Base-by-base conservation (phyloP, 805 yeast genomes). In the Candida mattraensis region DNA sequence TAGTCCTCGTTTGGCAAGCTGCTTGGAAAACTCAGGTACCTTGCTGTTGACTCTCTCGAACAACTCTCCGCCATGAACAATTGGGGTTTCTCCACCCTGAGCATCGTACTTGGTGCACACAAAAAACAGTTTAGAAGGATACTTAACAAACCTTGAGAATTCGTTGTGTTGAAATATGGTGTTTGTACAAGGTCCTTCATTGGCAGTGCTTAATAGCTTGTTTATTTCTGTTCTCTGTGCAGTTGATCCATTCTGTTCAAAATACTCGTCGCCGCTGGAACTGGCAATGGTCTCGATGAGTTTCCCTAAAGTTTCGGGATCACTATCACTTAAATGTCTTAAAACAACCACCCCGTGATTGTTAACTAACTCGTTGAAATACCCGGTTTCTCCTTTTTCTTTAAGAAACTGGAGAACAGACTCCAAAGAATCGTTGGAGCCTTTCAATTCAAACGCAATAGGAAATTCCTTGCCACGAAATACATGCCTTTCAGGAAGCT, bases 31-130 rank as follows among this genome's bases (percentile, higher is more conserved):
- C n/a, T 49, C 48, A 0, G 64, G 64, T 6, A 32, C 36, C 16
- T 39, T 35, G 13, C 40, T 28, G 7, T 40, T 13, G 13, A 58
- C 24, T 6, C 20, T 22, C 3, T 56, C 39, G 37, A 53, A 60
- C 5, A 56, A 31, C 26, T 60, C 65, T 7, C 53, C 58, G 8
- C 61, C 62, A 37, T 60, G 63, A 5, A 40, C 61, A n/a, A 61
- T 42, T 11, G 66, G 64, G 12, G 64, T 60, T 24, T 52, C 62
- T 13, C 66, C 66, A 11, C 63, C 63, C 20, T 36, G 39, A 2
- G 51, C 55, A 12, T 38, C 36, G 22, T 36, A 43, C 13, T 45
- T 46, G 7, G 30, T 20, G 24, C 59, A 55, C 3, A 47, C 45
- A 26, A 58, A 58, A 26, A 44, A 45, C 21, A 56, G 35, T 3